phyloP scores from a whole-genome alignment of 345 rosid genomes.

The Corymbia maculata region DNA sequence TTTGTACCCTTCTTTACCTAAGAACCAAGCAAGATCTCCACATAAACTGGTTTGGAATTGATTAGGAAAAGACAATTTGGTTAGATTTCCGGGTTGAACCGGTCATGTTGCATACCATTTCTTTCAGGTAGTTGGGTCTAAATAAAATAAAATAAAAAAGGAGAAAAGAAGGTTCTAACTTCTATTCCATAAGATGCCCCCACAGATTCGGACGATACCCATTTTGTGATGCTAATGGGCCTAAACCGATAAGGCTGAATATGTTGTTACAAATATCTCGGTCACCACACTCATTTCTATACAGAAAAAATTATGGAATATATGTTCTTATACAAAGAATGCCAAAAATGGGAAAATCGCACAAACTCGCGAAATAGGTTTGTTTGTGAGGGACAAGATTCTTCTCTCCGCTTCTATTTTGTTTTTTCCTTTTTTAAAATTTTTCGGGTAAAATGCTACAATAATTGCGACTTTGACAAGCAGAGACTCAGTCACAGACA shows the following conservation, averaged over 20 bases:
- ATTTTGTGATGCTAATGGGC: not conserved
- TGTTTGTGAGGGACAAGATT: not conserved
- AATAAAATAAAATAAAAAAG: not conserved
- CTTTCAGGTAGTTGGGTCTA: not conserved
- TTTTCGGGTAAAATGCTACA: not conserved
- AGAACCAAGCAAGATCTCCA: not conserved
- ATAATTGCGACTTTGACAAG: not conserved
- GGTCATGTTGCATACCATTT: not conserved
- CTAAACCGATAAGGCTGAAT: not conserved
- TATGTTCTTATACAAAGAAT: not conserved
- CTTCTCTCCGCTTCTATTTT: not conserved
- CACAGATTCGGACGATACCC: not conserved
- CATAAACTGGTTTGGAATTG: not conserved
- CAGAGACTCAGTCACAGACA: not conserved
- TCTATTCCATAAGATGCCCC: not conserved
- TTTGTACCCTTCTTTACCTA: not conserved
- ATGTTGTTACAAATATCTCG: not conserved
- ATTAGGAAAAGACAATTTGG: not conserved
- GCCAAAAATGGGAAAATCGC: not conserved
- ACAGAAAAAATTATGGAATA: not conserved
- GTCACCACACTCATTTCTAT: not conserved
- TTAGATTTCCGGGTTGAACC: not conserved
- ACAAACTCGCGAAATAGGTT: not conserved
- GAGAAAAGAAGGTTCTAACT: not conserved
- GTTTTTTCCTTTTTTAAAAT: not conserved